A percentile compares a stretch with the other conserved stretches of the same genome.
phyloP scores from a whole-genome alignment of 805 yeast species.

The Tetrapisispora pingtungensis region DNA sequence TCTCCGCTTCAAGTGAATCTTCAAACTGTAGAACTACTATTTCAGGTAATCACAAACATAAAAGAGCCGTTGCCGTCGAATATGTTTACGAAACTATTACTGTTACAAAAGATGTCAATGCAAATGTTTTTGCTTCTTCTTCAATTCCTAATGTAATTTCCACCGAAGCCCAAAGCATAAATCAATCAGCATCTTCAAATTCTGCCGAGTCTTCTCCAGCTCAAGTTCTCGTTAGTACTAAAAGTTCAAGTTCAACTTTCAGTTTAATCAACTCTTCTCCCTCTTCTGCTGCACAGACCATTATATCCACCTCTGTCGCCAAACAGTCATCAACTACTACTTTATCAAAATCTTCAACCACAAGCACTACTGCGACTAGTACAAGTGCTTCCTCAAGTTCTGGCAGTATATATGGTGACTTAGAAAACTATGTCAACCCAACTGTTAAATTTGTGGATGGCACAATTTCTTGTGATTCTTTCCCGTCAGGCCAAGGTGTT shows the following conservation, averaged over 20 bases:
- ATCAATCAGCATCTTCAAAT: background rate
- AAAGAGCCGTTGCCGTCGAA: constrained; percentile 39
- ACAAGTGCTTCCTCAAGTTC: constrained; percentile 9
- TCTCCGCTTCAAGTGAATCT: background rate
- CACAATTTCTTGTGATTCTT: constrained; percentile 50
- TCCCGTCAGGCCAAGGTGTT: constrained; percentile 72
- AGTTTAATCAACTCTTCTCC: no score
- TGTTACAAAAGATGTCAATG: constrained; percentile 16
- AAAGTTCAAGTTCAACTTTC: no score
- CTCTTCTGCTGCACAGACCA: no score
- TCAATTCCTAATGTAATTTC: background rate
- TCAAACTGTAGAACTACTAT: constrained; percentile 6
- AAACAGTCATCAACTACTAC: background rate
- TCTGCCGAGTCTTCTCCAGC: no score
- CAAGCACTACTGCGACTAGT: background rate
- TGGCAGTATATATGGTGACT: constrained; percentile 39
- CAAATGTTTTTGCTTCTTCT: background rate
- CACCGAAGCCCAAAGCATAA: no score
- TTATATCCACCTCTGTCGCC: no score
- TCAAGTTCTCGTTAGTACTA: no score
- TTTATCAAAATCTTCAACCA: background rate
- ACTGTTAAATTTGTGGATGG: constrained; percentile 56
- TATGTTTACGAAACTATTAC: constrained; percentile 42
- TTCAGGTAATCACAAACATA: constrained; percentile 32
- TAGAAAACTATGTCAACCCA: constrained; percentile 35